Evolutionary conservation across 305 asterid species (phyloP), one percentile per base, ranked within the genome.

Genomic region (Rubia balearica): DNA sequence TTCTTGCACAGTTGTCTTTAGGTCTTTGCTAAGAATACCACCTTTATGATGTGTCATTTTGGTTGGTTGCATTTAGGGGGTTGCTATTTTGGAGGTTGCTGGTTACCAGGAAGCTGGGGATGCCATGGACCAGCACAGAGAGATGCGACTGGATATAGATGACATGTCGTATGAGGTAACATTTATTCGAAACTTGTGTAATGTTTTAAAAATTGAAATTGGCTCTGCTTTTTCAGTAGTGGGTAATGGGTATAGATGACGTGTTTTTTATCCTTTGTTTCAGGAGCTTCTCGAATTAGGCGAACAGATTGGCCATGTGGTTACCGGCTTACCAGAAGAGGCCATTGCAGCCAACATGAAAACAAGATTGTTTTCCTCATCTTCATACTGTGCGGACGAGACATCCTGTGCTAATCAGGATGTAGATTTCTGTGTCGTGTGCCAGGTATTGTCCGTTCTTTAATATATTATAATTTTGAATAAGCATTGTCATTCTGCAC

Each of bases 61-160:
- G 55, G 27, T 46, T 77, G 67, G 67, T 8, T 57, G 43, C 36
- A 14, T n/a, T 41, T 73, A 91, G 99, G 99, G 89, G 74, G 93
- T 89, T 40, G 89, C 96, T 33, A 85, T 92, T 67, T 82, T 92
- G 69, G 98, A 91, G 75, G 80, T 86, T 81, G 88, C 95, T 65
- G 91, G 86, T 61, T 87, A 88, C 76, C 86, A 80, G 68, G 96
- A 83, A 70, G 79, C 73, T 22, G 85, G 84, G 45, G 90, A 84
- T 82, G 69, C 84, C 36, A 46, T 67, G 68, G 98, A 92, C 83
- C 96, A 83, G 75, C 97, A 87, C 76, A 79, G 93, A 68, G 98
- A 90, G 69, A 85, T 95, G 98, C 98, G 99, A 1, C 80, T 95
- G 96, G 99, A 91, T 73, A 87, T 90, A 55, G 99, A 91, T 84